Base-by-base conservation (phyloP, 2,329 filamentous ascomycete genomes). In the Aspergillus sp. region DNA sequence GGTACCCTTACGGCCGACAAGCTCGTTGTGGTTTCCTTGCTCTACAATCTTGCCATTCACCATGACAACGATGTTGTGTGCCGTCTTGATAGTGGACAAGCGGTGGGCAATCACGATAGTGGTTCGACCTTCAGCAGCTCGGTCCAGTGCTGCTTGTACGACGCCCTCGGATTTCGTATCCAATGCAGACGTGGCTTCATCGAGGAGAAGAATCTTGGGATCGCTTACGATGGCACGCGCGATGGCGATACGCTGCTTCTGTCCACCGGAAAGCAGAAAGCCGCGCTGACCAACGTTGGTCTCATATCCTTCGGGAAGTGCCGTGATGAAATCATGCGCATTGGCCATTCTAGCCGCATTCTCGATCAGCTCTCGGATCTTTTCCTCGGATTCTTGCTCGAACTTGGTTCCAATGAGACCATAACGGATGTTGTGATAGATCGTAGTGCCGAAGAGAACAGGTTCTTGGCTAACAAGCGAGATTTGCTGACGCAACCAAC, bases 61-160 rank as follows among this genome's bases (percentile, higher is more conserved):
- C 89, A 99, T 94, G 64, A 97, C 94, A 12, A 98, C 91, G 67
- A 99, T 99, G 70, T 97, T 97, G 76, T 98, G 90, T 0, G 94
- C 94, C 64, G 92, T 89, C 76, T 88, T 92, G 80, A 99, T 97
- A 5, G 95, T 99, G 0, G 92, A 97, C 8, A 99, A 83, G 67
- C 94, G 89, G 79, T 99, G 95, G 47, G 95, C 95, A 75, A 99
- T 98, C 6, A 93, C 91, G 68, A 98, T 97, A 2, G 95, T 98
- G 0, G 95, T 99, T 57, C 95, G 87, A 23, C 93, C 94, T 64
- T 90, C 84, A 1, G 92, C 85, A 25, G 94, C 95, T 53, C 86
- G 89, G 69, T 98, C 93, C 8, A 99, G 84, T 17, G 95, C 95
- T 45, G 91, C 91, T 75, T 98, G 95, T 1, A 99, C 94, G 9